Evolutionary conservation across 1,139 yeast genomes (phyloP), one percentile per base, ranked within the genome.

Genomic region (Debaryomyces fabryi): DNA sequence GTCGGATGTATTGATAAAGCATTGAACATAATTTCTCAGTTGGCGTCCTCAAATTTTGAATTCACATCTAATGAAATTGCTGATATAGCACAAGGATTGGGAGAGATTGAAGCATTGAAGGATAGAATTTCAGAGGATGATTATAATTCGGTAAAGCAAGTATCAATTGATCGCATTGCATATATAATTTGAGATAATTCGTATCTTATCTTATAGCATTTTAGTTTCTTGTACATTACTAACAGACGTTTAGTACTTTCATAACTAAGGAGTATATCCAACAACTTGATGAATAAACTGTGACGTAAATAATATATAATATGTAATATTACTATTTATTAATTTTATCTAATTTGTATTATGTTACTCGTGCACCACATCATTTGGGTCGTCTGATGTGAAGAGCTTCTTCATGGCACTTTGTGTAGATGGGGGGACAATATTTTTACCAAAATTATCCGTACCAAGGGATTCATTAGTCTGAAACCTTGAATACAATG

Each of bases 1-100:
- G 59, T 79, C 13, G 80, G 81, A 18, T 72, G 85, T 40, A 72
- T 82, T 29, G 95, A 88, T 56, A 84, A 85, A 65, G 74, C 82
- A 0, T 67, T 87, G 52, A 78, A 78, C 51, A 72, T 86, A 32
- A 58, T 87, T 18, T 63, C 76, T 1, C 78, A 78, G 38, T 70
- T 87, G 54, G 67, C 78, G 25, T 58, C 70, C 8, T 68, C 73
- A 44, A 77, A 79, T 4, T 75, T 64, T 59, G 58, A 69, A 48
- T 86, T 86, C 56, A 68, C 70, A 20, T 66, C 67, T 0, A 68
- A 60, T 0, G 93, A 88, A 58, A 51, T 75, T 39, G 58, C 58
- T 1, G 62, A 64, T 32, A 70, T 85, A 41, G 58, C 65, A 15
- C 56, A 58, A n/a, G 76, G 78, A 5, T 68, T 83, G 42, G 59